Conservation (phyloP, 164 flowering plant species). For the Santalum album region DNA sequence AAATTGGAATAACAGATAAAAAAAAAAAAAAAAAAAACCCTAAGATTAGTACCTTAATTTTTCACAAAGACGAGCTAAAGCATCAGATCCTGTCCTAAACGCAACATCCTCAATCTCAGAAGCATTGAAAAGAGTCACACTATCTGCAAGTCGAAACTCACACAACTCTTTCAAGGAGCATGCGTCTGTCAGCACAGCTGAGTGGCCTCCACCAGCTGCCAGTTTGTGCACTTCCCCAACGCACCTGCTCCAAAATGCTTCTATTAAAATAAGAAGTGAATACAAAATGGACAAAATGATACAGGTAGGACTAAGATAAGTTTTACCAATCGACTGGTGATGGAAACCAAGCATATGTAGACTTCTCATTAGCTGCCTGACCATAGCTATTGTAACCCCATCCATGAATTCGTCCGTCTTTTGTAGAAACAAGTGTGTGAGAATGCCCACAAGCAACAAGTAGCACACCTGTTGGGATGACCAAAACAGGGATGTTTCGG, state of each 20-base stretch:
- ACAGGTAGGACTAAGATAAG: neutral
- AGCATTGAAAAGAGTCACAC: constrained; percentile 59
- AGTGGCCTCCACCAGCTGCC: constrained; percentile 99
- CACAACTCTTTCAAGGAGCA: constrained; percentile 88
- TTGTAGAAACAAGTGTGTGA: constrained; percentile 71
- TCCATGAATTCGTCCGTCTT: constrained; percentile 84
- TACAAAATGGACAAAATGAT: neutral
- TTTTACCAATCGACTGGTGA: constrained; percentile 93
- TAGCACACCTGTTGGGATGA: constrained; percentile 60
- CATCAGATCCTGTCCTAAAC: constrained; percentile 80
- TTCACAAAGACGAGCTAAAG: constrained; percentile 88
- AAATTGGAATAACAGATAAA: no score
- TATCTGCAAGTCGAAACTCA: constrained; percentile 84
- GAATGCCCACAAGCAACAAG: constrained; percentile 92
- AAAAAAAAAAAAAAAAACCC: neutral
- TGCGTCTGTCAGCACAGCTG: constrained; percentile 94
- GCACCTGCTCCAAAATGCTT: constrained; percentile 48
- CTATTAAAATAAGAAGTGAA: constrained; percentile 6
- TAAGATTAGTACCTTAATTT: constrained; percentile 57
- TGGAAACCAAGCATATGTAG: constrained; percentile 94
- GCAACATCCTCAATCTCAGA: constrained; percentile 75
- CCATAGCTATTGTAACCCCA: constrained; percentile 98
- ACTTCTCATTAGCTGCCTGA: constrained; percentile 86
- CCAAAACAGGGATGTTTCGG: constrained; percentile 76
- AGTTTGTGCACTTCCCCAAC: constrained; percentile 84